These are phyloP conservation scores for Cardiospermum halicacabum DNA, from an alignment of 345 rosid species.

Conservation along the genomic window DNA sequence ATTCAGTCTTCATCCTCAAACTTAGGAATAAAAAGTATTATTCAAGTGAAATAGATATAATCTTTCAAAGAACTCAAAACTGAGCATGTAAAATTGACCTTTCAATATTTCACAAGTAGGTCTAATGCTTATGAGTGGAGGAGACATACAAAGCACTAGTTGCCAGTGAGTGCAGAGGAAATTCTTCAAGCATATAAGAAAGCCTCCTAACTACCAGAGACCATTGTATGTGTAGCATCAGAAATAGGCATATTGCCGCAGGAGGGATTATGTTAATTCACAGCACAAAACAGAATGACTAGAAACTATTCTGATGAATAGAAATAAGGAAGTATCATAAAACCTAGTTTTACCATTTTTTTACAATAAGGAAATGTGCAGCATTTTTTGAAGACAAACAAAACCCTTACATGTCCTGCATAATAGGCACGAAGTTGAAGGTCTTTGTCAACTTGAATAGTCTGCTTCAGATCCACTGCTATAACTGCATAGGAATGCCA, in stretches of 20 bases:
- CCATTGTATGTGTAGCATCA: constrained; percentile 4
- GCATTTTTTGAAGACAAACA: constrained; percentile 13
- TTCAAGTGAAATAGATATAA: not conserved
- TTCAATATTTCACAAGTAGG: not conserved
- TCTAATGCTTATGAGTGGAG: not conserved
- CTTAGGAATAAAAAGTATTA: not conserved
- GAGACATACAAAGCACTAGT: constrained; percentile 1
- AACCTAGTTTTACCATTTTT: not conserved
- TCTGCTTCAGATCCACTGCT: constrained; percentile 88
- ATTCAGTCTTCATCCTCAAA: not conserved
- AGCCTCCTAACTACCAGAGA: not conserved
- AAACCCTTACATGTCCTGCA: constrained; percentile 84
- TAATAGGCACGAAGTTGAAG: constrained; percentile 92
- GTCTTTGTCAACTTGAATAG: constrained; percentile 80
- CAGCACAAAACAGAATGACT: not conserved
- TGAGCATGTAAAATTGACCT: not conserved
- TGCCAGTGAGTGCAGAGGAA: not conserved
- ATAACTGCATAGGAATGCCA: constrained; percentile 45
- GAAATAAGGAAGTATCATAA: not conserved
- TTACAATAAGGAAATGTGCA: not conserved
- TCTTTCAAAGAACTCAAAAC: not conserved
- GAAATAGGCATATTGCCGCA: not conserved
- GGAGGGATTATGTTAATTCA: not conserved
- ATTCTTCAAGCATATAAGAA: constrained; percentile 2
- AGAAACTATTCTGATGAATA: not conserved